Evolutionary conservation across 129 eudicot species (phyloP).

Genomic region (Tagetes erecta): DNA sequence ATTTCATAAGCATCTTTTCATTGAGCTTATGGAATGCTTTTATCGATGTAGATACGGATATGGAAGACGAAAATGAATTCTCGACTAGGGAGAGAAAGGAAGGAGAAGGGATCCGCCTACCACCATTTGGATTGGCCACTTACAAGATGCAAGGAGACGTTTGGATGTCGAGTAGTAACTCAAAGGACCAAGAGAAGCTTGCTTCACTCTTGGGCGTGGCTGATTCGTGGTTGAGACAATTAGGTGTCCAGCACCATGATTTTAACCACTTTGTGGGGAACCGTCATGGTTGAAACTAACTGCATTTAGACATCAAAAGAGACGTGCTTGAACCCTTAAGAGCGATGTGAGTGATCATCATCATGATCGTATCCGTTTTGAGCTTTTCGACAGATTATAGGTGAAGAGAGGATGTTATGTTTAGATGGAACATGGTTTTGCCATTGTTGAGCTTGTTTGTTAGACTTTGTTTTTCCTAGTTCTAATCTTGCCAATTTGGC

Average conservation of each 20-base stretch:
- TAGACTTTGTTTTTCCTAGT: slow-evolving; percentile 10
- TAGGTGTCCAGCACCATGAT: slow-evolving; percentile 83
- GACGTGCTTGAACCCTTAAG: slow-evolving; percentile 9
- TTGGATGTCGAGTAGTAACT: slow-evolving; percentile 60
- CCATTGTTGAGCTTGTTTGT: slow-evolving; percentile 24
- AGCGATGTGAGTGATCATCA: neutral
- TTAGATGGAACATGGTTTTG: slow-evolving; percentile 31
- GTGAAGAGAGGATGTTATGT: slow-evolving; percentile 10
- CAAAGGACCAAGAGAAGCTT: slow-evolving; percentile 59
- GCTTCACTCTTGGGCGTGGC: slow-evolving; percentile 74
- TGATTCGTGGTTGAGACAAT: slow-evolving; percentile 88
- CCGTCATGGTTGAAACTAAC: slow-evolving; percentile 52
- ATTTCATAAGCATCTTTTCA: neutral
- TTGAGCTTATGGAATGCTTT: neutral
- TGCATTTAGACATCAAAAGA: slow-evolving; percentile 14
- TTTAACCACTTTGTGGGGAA: slow-evolving; percentile 70
- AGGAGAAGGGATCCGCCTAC: slow-evolving; percentile 65
- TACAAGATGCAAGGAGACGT: slow-evolving; percentile 83
- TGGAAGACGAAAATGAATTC: slow-evolving; percentile 46
- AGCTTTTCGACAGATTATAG: slow-evolving; percentile 10
- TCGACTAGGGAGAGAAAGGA: slow-evolving; percentile 47
- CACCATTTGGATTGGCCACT: slow-evolving; percentile 79
- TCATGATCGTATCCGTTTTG: neutral
- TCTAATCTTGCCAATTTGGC: slow-evolving; percentile 4
- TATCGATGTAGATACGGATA: slow-evolving; percentile 46